phyloP scores from a whole-genome alignment of 1,284 basidiomycete genomes.

The Butyriboletus appendiculatus region DNA sequence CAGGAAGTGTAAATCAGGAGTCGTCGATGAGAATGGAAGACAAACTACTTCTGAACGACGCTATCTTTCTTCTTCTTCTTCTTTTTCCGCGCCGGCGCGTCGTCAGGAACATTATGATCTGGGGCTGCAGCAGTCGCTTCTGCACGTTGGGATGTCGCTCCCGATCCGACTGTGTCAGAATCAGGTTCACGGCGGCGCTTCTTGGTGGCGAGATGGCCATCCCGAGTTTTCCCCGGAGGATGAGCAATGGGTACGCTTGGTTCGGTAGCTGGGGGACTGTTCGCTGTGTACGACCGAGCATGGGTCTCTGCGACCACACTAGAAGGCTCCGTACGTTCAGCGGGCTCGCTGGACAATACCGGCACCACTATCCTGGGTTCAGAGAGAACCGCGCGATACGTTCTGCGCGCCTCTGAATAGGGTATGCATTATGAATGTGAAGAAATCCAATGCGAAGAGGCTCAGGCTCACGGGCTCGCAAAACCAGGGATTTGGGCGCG shows the following conservation, averaged over 20 bases:
- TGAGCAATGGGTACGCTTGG: background rate
- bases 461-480: conserved; percentile 74
- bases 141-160: background rate
- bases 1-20: no score
- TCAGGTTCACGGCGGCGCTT: conserved; percentile 25
- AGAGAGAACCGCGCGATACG: conserved; percentile 71
- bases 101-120: background rate
- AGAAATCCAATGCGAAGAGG: conserved; percentile 9
- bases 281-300: background rate
- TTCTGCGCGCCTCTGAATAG: conserved; percentile 51
- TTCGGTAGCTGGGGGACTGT: background rate
- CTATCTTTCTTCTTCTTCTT: conserved; percentile 26
- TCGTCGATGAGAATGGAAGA: no score
- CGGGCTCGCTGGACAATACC: background rate
- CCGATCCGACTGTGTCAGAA: background rate
- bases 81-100: conserved; percentile 18
- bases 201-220: background rate
- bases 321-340: background rate
- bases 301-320: background rate
- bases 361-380: conserved; percentile 67
- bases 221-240: background rate
- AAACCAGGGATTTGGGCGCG: conserved; percentile 62
- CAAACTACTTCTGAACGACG: background rate
- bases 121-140: background rate
- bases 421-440: background rate